A percentile compares a stretch with the other conserved stretches of the same genome.
These are phyloP conservation scores for Pythium chondricola DNA, from an alignment of 352 stramenopile species.

Conservation along the genomic window DNA sequence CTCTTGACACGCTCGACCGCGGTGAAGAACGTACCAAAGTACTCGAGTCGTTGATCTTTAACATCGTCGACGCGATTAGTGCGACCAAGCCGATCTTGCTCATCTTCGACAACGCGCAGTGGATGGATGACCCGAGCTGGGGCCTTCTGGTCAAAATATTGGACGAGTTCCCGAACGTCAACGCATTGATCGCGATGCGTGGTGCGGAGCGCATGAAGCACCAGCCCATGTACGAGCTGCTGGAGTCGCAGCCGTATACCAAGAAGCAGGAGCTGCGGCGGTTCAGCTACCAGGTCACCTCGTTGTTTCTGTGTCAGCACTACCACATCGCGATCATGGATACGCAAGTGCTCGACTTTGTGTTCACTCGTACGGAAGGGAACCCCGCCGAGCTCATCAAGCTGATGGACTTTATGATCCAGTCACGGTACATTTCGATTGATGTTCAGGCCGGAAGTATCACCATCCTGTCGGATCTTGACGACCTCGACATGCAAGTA, in stretches of 20 bases:
- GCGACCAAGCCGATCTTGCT: conserved; percentile 52
- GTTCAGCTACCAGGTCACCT: conserved; percentile 63
- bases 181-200: conserved; percentile 45
- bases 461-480: conserved; percentile 60
- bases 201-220: conserved; percentile 27
- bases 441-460: conserved; percentile 39
- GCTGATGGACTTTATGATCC: conserved; percentile 62
- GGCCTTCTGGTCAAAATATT: conserved; percentile 50
- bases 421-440: conserved; percentile 57
- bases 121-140: conserved; percentile 65
- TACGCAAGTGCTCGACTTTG: conserved; percentile 67
- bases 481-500: conserved; percentile 70
- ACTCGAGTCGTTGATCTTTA: conserved; percentile 49
- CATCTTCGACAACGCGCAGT: conserved; percentile 70
- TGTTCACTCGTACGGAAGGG: conserved; percentile 54
- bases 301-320: conserved; percentile 65
- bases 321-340: conserved; percentile 83
- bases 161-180: conserved; percentile 50
- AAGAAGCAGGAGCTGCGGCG: conserved; percentile 47
- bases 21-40: conserved; percentile 40
- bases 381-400: conserved; percentile 66
- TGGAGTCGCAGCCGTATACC: conserved; percentile 28
- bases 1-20: conserved; percentile 18
- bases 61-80: conserved; percentile 46
- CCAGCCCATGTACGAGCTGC: conserved; percentile 30